phyloP scores from a whole-genome alignment of 2,329 filamentous ascomycete species.

The Colletotrichum liriopes region DNA sequence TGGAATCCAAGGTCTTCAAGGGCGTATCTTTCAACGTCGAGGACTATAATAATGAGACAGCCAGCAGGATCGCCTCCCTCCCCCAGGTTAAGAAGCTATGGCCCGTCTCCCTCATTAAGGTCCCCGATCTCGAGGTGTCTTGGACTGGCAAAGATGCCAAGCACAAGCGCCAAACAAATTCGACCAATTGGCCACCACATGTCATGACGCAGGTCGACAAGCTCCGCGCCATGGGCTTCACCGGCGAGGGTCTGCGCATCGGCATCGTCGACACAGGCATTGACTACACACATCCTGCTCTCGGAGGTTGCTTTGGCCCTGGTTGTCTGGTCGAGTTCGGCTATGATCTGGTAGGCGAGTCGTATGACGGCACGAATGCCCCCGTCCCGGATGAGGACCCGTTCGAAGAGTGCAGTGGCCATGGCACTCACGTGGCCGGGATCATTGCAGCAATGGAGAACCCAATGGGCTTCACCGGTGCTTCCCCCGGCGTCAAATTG shows the following conservation, averaged over 20 bases:
- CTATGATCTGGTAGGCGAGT: conserved; percentile 60
- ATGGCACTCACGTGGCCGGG: conserved; percentile 63
- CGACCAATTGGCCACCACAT: conserved; percentile 63
- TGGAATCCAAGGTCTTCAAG: conserved; percentile 53
- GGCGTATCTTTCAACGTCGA: conserved; percentile 68
- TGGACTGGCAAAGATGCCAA: conserved; percentile 54
- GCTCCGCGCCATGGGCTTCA: conserved; percentile 63
- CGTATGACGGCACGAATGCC: conserved; percentile 46
- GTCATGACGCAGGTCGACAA: conserved; percentile 71
- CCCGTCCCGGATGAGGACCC: conserved; percentile 57
- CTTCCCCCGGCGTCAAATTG: conserved; percentile 56
- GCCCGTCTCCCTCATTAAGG: conserved; percentile 63
- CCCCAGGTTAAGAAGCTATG: conserved; percentile 65
- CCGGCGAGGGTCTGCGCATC: conserved; percentile 67
- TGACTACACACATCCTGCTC: conserved; percentile 62
- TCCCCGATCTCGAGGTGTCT: conserved; percentile 56
- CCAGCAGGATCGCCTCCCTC: conserved; percentile 57
- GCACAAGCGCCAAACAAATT: conserved; percentile 37
- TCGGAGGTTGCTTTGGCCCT: conserved; percentile 64
- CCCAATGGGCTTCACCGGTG: conserved; percentile 56
- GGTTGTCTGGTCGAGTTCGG: conserved; percentile 62
- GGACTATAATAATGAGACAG: conserved; percentile 59
- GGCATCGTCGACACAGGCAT: conserved; percentile 66
- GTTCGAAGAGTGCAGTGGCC: conserved; percentile 56
- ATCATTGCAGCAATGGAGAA: conserved; percentile 60